A percentile compares a stretch with the other conserved stretches of the same genome.
Conservation (phyloP, 495 filamentous ascomycete species). For the Talaromyces liani region DNA sequence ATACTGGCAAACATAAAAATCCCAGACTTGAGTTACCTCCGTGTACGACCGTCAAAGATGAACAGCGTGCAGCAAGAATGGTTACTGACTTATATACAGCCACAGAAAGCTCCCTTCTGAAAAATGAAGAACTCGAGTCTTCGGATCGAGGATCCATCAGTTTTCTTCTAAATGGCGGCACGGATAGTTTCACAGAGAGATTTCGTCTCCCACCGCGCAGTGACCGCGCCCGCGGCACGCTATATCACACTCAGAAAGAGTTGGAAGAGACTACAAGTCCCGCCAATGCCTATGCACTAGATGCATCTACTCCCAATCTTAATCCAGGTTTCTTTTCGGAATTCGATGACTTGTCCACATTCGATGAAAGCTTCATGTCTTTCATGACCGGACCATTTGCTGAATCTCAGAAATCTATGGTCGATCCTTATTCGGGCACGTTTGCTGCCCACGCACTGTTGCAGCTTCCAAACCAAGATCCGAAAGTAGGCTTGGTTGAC, state of each 20-base stretch:
- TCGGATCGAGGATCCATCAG: conserved; percentile 41
- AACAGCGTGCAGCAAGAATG: conserved; percentile 17
- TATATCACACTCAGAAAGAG: conserved; percentile 24
- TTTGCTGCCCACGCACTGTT: conserved; percentile 6
- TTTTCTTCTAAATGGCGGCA: conserved; percentile 40
- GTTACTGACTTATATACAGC: conserved; percentile 7
- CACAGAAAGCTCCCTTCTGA: conserved; percentile 16
- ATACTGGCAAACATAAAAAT: conserved; percentile 17
- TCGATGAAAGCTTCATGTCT: conserved; percentile 32
- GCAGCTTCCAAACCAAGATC: conserved; percentile 18
- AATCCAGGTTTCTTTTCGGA: conserved; percentile 19
- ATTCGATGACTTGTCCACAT: conserved; percentile 22
- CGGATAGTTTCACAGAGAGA: conserved; percentile 37
- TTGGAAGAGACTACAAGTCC: conserved; percentile 16
- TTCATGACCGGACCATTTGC: conserved; percentile 38
- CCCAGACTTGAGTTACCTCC: background rate
- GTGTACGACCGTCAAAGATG: conserved; percentile 4
- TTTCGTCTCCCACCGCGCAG: conserved; percentile 36
- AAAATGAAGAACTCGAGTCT: conserved; percentile 19
- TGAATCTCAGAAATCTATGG: conserved; percentile 19
- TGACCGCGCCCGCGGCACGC: conserved; percentile 28
- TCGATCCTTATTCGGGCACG: conserved; percentile 16
- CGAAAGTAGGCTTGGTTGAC: conserved; percentile 12
- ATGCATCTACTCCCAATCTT: conserved; percentile 13
- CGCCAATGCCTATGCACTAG: conserved; percentile 15